Conservation (phyloP, 2,329 filamentous ascomycete genomes). For the Delphinella strobiligena region DNA sequence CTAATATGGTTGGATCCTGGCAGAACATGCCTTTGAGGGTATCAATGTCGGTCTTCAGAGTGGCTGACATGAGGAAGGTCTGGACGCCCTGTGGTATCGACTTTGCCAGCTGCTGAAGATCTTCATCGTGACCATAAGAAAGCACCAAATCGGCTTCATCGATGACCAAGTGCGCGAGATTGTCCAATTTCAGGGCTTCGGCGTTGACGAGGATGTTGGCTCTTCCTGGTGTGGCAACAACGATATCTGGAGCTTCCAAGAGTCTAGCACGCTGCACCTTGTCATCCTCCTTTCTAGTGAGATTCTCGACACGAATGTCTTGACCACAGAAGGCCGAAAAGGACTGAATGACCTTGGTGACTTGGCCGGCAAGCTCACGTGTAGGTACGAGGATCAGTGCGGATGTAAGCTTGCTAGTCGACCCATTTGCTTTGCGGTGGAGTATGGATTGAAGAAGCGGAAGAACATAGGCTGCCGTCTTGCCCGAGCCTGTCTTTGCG, state of each 20-base stretch:
- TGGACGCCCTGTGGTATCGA: constrained; percentile 76
- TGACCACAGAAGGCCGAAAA: constrained; percentile 77
- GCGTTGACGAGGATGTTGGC: constrained; percentile 67
- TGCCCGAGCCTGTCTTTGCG: constrained; percentile 89
- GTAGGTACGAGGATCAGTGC: constrained; percentile 90
- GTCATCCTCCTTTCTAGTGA: constrained; percentile 83
- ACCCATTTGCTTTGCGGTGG: constrained; percentile 58
- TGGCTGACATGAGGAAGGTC: constrained; percentile 88
- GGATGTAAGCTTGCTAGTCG: constrained; percentile 42
- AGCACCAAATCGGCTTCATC: constrained; percentile 92
- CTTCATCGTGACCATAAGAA: constrained; percentile 88
- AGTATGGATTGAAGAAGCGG: constrained; percentile 79
- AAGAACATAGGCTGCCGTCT: constrained; percentile 90
- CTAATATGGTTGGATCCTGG: constrained; percentile 63
- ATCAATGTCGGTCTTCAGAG: constrained; percentile 77
- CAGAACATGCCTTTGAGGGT: constrained; percentile 77
- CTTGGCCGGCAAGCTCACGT: constrained; percentile 85
- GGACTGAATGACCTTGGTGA: constrained; percentile 63
- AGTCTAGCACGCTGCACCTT: constrained; percentile 79
- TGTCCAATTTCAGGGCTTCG: constrained; percentile 56
- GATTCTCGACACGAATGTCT: constrained; percentile 68
- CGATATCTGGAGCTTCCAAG: constrained; percentile 73
- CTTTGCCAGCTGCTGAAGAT: constrained; percentile 67
- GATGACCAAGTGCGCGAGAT: constrained; percentile 67
- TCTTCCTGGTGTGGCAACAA: constrained; percentile 82